Base-by-base conservation (phyloP, 441 rosid genomes). In the Kokia cookei region DNA sequence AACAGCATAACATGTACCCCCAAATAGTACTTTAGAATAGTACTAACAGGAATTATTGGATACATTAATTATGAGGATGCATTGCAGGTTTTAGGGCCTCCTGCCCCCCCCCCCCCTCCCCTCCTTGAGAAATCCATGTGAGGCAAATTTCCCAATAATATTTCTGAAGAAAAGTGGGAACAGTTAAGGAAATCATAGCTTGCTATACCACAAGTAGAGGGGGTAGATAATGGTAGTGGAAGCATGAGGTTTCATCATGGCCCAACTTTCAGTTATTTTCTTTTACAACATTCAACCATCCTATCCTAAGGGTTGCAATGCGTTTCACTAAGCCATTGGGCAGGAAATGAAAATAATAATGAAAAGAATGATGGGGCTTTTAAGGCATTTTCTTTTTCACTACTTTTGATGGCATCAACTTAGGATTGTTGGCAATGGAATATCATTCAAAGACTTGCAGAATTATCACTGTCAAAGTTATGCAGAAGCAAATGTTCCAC, bases 121-220 rank as follows among this genome's bases (percentile, higher is more conserved):
- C 42, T 48, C 66, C 45, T 17, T 19, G 48, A 40, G 58, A 53
- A 72, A 14, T 65, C 78, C 84, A 79, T 79, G 83, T 82, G 82
- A 73, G 62, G 35, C 79, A 51, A 67, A 53, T 73, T 66, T 47
- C 29, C 35, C 68, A 55, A 48, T 29, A 48, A 19, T 54, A 64
- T 42, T 55, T 54, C 42, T 27, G 42, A 37, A 37, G 72, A 70
- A 15, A 48, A 65, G 47, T 19, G 77, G 14, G 14, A 8, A 15
- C 70, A 55, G 7, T 51, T 62, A 35, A 35, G 13, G 45, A 35
- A 29, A 62, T 32, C 45, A 5, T 15, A 62, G 19, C 64, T 27
- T 4, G 40, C 37, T 59, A 13, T 59, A 59, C 37, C 14, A 26
- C 15, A 27, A 59, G 63, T 12, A 13, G 37, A 59, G 14, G 14